Conservation (phyloP, 176 grass and related monocot species). For the Musa itinerans region DNA sequence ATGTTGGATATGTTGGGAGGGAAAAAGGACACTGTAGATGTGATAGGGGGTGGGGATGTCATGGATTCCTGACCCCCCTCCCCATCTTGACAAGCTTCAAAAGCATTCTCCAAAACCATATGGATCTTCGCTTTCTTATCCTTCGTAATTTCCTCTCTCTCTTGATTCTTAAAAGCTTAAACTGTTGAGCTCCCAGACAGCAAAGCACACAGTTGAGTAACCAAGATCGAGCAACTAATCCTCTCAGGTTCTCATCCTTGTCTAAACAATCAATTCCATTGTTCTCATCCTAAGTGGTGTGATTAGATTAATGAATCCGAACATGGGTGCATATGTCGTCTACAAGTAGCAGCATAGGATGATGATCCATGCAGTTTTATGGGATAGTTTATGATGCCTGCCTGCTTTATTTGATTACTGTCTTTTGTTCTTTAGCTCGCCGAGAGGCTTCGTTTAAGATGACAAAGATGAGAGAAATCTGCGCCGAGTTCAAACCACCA, state of each 20-base stretch:
- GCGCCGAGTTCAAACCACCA: too few relatives aligned
- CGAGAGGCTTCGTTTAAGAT: background rate
- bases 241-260: background rate
- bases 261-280: too few relatives aligned
- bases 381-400: too few relatives aligned
- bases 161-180: too few relatives aligned
- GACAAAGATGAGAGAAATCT: background rate
- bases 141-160: too few relatives aligned
- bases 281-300: too few relatives aligned
- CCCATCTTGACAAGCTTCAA: background rate
- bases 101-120: background rate
- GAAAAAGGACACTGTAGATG: conserved; percentile 30
- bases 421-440: background rate
- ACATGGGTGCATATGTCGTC: background rate
- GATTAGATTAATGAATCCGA: background rate
- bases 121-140: background rate
- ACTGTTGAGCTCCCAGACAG: too few relatives aligned
- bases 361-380: background rate
- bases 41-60: background rate
- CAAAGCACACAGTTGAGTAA: too few relatives aligned
- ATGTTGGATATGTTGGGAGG: conserved; percentile 25
- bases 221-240: background rate
- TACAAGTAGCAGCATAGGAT: background rate
- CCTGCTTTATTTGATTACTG: background rate
- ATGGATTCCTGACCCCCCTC: too few relatives aligned